Evolutionary conservation across 768 basidiomycete genomes (phyloP), one percentile per base, ranked within the genome.

Genomic region (Infundibulicybe gibba): DNA sequence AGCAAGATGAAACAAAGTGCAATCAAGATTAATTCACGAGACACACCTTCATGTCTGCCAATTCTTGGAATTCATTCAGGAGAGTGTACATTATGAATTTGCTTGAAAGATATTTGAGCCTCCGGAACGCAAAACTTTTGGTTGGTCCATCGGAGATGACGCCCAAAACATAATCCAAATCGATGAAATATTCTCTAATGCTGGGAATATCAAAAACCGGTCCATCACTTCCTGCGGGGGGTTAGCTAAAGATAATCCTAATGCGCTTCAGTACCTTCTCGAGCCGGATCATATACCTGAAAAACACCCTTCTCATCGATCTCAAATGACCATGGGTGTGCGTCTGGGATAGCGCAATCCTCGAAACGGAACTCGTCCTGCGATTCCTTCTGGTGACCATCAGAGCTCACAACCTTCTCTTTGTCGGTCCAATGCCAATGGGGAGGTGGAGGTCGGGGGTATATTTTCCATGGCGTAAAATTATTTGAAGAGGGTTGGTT

Each of bases 91-190:
- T 90, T 41, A 86, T 87, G 67, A 94, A 98, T 65, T 98, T 97
- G 68, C 90, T 87, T 12, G 84, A 74, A 11, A 99, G 77, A 61
- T 95, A 99, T 65, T 90, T 91, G 50, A 99, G 74, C 44, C 97
- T 68, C 2, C 93, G 79, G 61, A 85, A 98, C 0, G 97, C 95
- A 61, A 97, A 94, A 55, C 88, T 91, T 70, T 99, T 99, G 5
- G 93, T 85, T 0, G 97, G 97, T 0, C 97, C 97, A 62, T 97
- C 92, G 2, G 93, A 80, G 46, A 97, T 97, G 51, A 97, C 92
- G 3, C 77, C 73, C 1, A 98, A 78, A 12, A 98, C 77, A 60
- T 85, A 92, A 61, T 99, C 95, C 5, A 99, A 80, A 61, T 99
- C 97, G 44, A 93, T 75, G 62, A 97, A 99, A 61, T 98, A 99